A percentile compares a stretch with the other conserved stretches of the same genome.
phyloP scores from a whole-genome alignment of 129 eudicot species.

The Calendula officinalis region DNA sequence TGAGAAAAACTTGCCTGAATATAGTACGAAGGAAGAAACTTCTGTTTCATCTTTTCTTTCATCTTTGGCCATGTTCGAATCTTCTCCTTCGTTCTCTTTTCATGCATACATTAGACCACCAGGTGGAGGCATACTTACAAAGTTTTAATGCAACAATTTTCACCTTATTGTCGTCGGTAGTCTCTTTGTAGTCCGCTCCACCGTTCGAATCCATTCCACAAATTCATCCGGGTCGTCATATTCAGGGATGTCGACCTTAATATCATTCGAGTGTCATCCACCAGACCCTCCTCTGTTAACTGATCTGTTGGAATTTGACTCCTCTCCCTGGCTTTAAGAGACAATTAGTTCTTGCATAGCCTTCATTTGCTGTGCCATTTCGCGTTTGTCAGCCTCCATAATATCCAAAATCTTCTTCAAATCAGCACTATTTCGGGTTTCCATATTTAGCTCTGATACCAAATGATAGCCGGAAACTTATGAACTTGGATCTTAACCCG shows the following conservation, averaged over 20 bases:
- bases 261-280: background rate
- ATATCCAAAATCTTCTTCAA: conserved; percentile 1
- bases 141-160: no score
- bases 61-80: background rate
- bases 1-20: background rate
- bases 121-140: no score
- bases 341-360: background rate
- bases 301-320: no score
- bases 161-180: no score
- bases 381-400: background rate
- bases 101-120: background rate
- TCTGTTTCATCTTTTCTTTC: background rate
- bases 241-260: background rate
- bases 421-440: background rate
- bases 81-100: background rate
- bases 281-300: no score
- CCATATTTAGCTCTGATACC: conserved; percentile 15
- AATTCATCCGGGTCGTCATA: background rate
- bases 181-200: background rate
- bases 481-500: no score
- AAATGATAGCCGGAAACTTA: conserved; percentile 10
- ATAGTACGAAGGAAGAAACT: background rate
- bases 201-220: background rate
- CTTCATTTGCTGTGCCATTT: background rate
- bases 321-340: background rate